Conservation (phyloP, 2,329 filamentous ascomycete genomes). For the Teratosphaeriaceae sp. region DNA sequence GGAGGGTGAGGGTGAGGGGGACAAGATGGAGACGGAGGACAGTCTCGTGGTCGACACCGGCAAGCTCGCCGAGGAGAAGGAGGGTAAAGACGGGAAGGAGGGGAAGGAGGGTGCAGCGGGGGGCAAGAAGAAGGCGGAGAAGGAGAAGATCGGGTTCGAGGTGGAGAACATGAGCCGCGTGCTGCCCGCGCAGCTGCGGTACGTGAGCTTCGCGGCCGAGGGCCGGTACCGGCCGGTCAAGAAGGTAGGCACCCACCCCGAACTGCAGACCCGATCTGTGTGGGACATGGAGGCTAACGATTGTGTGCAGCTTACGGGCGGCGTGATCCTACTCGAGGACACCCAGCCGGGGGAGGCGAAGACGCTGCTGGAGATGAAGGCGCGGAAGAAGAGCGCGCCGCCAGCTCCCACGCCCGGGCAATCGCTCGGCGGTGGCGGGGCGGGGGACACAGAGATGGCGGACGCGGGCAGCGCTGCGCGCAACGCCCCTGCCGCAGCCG, state of each 20-base stretch:
- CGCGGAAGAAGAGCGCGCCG: conserved; percentile 62
- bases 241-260: conserved; percentile 54
- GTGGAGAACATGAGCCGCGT: conserved; percentile 96
- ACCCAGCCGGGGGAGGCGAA: conserved; percentile 73
- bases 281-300: background rate
- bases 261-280: background rate
- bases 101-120: conserved; percentile 52
- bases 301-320: conserved; percentile 71
- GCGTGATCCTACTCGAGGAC: conserved; percentile 85
- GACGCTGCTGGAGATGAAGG: conserved; percentile 79
- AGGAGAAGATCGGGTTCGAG: conserved; percentile 95
- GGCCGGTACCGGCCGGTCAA: conserved; percentile 84
- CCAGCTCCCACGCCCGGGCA: conserved; percentile 29
- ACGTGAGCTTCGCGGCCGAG: conserved; percentile 83
- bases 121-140: conserved; percentile 80
- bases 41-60: conserved; percentile 29
- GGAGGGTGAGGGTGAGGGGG: no score
- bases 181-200: conserved; percentile 86
- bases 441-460: conserved; percentile 27
- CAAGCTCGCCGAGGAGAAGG: conserved; percentile 34
- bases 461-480: conserved; percentile 12
- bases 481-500: background rate
- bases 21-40: conserved; percentile 74
- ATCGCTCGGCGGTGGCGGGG: conserved; percentile 16
- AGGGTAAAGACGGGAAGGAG: conserved; percentile 36